A percentile compares a stretch with the other conserved stretches of the same genome.
These are phyloP conservation scores for Stenogyne calaminthoides DNA, from an alignment of 305 asterid genomes.

Conservation along the genomic window DNA sequence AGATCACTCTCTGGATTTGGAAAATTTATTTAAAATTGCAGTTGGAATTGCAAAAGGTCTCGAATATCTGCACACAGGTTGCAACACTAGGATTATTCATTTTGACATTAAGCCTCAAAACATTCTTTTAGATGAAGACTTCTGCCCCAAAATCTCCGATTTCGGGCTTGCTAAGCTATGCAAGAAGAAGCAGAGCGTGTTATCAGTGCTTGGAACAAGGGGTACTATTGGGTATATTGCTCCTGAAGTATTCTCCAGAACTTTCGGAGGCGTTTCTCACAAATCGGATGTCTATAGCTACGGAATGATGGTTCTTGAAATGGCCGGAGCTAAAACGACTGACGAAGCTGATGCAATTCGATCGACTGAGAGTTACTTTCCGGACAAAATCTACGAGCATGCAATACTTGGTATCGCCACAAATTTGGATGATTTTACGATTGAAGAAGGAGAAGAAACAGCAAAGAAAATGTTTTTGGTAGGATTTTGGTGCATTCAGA, in stretches of 20 bases:
- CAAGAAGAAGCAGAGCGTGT: constrained; percentile 45
- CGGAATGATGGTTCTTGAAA: constrained; percentile 66
- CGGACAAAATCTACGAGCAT: constrained; percentile 48
- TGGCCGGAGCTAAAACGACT: constrained; percentile 45
- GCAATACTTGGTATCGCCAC: constrained; percentile 16
- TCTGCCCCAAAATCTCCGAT: constrained; percentile 54
- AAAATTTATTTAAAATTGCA: constrained; percentile 42
- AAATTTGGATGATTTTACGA: constrained; percentile 4
- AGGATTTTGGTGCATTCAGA: not conserved
- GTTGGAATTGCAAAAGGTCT: constrained; percentile 65
- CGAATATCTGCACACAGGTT: constrained; percentile 59
- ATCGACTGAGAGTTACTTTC: constrained; percentile 49
- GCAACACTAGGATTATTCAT: constrained; percentile 58
- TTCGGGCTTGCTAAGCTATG: constrained; percentile 58
- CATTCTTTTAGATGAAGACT: constrained; percentile 44
- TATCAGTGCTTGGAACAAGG: constrained; percentile 40
- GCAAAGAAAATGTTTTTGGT: not conserved
- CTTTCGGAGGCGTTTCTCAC: constrained; percentile 51
- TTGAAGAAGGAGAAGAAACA: constrained; percentile 31
- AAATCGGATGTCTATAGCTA: constrained; percentile 63
- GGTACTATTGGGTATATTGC: constrained; percentile 60
- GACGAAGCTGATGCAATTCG: not conserved
- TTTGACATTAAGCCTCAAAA: constrained; percentile 61
- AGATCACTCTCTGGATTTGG: constrained; percentile 31
- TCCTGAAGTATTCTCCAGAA: constrained; percentile 48